phyloP scores from a whole-genome alignment of 2,329 filamentous ascomycete genomes.

The Lachnellula cervina region DNA sequence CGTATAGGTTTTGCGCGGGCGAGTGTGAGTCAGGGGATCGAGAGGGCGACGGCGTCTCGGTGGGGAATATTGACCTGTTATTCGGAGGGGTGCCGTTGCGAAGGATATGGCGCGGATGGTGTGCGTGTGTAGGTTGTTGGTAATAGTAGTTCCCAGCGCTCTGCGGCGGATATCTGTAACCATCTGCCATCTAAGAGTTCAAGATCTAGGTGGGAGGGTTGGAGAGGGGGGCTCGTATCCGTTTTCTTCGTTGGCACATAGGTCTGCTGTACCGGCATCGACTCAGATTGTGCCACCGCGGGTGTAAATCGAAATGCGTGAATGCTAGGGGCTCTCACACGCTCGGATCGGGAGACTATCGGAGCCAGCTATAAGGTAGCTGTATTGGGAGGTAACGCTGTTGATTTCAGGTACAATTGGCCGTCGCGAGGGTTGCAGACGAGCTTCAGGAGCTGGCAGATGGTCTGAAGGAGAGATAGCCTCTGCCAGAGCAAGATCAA shows the following conservation, averaged over 20 bases:
- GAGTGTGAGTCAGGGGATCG: slow-evolving; percentile 47
- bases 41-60: slow-evolving; percentile 51
- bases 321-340: background rate
- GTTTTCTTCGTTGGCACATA: slow-evolving; percentile 35
- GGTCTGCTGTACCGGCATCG: slow-evolving; percentile 27
- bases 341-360: background rate
- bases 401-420: slow-evolving; percentile 2
- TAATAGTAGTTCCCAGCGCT: slow-evolving; percentile 54
- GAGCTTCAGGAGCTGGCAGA: background rate
- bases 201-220: slow-evolving; percentile 23
- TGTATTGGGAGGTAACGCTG: background rate
- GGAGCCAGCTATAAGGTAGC: background rate
- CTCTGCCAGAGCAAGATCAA: background rate
- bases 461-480: background rate
- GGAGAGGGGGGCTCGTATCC: slow-evolving; percentile 25
- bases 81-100: slow-evolving; percentile 40
- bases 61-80: slow-evolving; percentile 34
- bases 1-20: slow-evolving; percentile 31
- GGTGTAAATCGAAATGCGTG: background rate
- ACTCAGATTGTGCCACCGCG: slow-evolving; percentile 18
- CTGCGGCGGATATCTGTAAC: slow-evolving; percentile 59
- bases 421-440: background rate
- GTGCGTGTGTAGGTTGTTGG: slow-evolving; percentile 38
- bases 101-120: slow-evolving; percentile 40
- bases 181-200: slow-evolving; percentile 61